Conservation (phyloP, 2,329 filamentous ascomycete genomes). For the Decorospora gaudefroyi region DNA sequence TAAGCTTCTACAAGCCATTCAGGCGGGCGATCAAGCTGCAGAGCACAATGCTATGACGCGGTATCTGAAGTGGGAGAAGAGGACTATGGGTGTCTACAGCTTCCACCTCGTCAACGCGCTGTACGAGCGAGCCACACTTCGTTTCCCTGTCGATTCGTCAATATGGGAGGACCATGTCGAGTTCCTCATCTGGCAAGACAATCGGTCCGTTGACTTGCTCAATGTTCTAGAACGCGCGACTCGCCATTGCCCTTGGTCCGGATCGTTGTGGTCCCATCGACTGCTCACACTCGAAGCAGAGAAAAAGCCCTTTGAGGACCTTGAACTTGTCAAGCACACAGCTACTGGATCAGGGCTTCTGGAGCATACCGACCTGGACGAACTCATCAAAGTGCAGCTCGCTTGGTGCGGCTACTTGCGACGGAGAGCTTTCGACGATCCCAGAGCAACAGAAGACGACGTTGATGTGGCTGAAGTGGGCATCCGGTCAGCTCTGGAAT, state of each 20-base stretch:
- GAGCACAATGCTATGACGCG: constrained; percentile 62
- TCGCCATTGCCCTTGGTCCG: constrained; percentile 90
- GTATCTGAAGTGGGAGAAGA: constrained; percentile 86
- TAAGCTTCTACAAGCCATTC: constrained; percentile 63
- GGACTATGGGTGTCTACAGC: constrained; percentile 59
- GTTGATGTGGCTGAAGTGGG: constrained; percentile 89
- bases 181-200: constrained; percentile 62
- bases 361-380: constrained; percentile 82
- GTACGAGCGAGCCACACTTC: constrained; percentile 75
- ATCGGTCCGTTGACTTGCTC: constrained; percentile 59
- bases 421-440: constrained; percentile 75
- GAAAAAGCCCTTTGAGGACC: constrained; percentile 73
- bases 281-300: constrained; percentile 83
- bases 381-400: constrained; percentile 86
- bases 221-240: constrained; percentile 80
- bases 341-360: constrained; percentile 85
- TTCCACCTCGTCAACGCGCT: constrained; percentile 63
- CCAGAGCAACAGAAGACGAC: constrained; percentile 72
- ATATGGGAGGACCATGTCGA: constrained; percentile 85
- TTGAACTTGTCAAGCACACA: constrained; percentile 88
- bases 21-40: constrained; percentile 60
- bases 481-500: constrained; percentile 81
- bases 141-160: constrained; percentile 72
- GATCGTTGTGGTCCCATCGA: constrained; percentile 85
- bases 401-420: constrained; percentile 95